phyloP scores from a whole-genome alignment of 108 stramenopile genomes.

The Conticribra weissflogii region DNA sequence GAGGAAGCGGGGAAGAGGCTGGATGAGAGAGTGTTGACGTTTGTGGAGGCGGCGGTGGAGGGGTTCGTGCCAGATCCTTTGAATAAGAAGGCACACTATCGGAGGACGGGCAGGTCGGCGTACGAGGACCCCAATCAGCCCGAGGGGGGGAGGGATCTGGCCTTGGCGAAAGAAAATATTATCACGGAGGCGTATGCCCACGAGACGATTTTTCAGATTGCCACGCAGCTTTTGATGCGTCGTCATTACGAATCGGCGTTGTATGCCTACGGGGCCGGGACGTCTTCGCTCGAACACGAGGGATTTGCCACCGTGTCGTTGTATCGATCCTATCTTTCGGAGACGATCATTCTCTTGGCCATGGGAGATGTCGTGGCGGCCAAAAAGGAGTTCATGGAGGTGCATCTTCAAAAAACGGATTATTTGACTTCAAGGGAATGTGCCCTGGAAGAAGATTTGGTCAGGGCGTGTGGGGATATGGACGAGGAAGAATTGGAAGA shows the following conservation, averaged over 20 bases:
- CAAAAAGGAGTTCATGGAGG: slow-evolving; percentile 70
- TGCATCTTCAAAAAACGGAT: slow-evolving; percentile 79
- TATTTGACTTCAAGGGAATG: slow-evolving; percentile 86
- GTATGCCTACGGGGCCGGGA: slow-evolving; percentile 80
- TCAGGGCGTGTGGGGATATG: slow-evolving; percentile 74
- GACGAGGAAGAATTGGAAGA: slow-evolving; percentile 78
- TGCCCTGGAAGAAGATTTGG: slow-evolving; percentile 88
- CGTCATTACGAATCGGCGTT: slow-evolving; percentile 79
- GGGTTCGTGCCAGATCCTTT: slow-evolving; percentile 78
- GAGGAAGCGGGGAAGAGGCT: slow-evolving; percentile 42
- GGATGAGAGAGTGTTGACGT: slow-evolving; percentile 56
- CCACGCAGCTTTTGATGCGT: slow-evolving; percentile 47
- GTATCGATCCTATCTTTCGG: slow-evolving; percentile 64
- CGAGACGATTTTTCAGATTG: slow-evolving; percentile 68
- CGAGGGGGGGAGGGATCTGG: slow-evolving; percentile 38
- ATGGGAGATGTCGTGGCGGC: slow-evolving; percentile 88
- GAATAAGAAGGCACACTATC: slow-evolving; percentile 75
- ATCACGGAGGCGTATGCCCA: slow-evolving; percentile 73
- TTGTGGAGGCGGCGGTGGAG: slow-evolving; percentile 79
- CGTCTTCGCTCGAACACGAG: slow-evolving; percentile 64
- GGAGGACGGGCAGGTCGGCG: slow-evolving; percentile 73
- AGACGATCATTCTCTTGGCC: slow-evolving; percentile 75
- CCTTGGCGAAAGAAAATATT: slow-evolving; percentile 64
- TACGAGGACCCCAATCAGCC: slow-evolving; percentile 45
- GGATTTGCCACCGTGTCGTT: slow-evolving; percentile 76